Percentiles rank a stretch among this genome's conserved stretches.
phyloP scores from a whole-genome alignment of 306 rosid genomes.

The Benincasa hispida region DNA sequence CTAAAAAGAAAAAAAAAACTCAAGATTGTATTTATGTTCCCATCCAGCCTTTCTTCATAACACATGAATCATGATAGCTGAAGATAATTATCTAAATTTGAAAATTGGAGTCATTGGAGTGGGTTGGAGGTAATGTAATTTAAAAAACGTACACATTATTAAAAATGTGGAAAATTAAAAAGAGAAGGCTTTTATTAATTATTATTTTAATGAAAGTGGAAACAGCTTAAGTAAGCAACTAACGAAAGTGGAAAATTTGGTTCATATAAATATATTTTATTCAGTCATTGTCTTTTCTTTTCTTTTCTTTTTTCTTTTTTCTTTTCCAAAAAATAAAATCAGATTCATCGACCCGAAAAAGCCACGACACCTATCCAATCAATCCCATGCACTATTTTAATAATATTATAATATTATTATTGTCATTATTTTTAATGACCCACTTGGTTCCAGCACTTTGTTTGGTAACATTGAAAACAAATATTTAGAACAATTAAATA shows the following conservation, averaged over 20 bases:
- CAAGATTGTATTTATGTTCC: too few species aligned
- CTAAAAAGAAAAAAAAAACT: too few species aligned
- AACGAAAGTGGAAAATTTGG: not conserved
- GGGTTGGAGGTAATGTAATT: not conserved
- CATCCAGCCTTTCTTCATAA: too few species aligned
- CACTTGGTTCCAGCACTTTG: not conserved
- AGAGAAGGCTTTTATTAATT: not conserved
- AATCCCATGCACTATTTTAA: not conserved
- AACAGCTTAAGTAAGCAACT: not conserved
- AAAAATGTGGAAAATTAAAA: not conserved
- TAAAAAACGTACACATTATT: not conserved
- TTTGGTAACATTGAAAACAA: not conserved
- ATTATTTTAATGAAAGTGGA: not conserved
- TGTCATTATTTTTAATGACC: not conserved
- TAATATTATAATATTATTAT: not conserved
- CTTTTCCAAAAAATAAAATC: too few species aligned
- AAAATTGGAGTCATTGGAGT: not conserved
- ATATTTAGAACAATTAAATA: not conserved
- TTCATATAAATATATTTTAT: not conserved
- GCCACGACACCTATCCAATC: not conserved
- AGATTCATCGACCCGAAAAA: not conserved
- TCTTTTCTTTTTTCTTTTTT: not conserved
- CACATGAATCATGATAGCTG: not conserved
- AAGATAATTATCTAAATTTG: not conserved
- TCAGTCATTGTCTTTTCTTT: not conserved